These are phyloP conservation scores for Durio zibethinus DNA, from an alignment of 345 rosid genomes.

Conservation along the genomic window DNA sequence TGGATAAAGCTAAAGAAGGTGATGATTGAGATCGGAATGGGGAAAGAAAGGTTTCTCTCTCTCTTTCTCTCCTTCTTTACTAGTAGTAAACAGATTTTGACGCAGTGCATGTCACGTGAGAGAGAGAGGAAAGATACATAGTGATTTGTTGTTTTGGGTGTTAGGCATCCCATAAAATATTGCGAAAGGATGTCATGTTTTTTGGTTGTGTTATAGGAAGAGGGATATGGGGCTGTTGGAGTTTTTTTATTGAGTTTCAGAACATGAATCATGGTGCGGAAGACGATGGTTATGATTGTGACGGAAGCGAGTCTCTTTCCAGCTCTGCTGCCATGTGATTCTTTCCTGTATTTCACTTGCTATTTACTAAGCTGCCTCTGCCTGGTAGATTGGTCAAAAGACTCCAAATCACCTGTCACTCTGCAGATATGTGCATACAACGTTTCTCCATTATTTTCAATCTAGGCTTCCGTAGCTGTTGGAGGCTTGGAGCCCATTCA, in stretches of 20 bases:
- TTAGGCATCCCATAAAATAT: neutral
- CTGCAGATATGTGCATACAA: neutral
- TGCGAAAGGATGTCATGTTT: neutral
- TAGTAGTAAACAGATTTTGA: slow-evolving; percentile 1
- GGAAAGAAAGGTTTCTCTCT: too few relatives aligned
- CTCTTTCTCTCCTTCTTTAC: too few relatives aligned
- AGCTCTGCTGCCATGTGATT: slow-evolving; percentile 34
- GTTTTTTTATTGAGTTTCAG: slow-evolving; percentile 31
- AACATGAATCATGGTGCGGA: slow-evolving; percentile 43
- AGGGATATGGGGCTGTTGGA: neutral
- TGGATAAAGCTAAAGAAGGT: slow-evolving; percentile 15
- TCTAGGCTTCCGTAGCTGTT: neutral
- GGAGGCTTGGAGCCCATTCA: neutral
- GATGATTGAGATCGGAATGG: slow-evolving; percentile 25
- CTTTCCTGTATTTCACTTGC: neutral
- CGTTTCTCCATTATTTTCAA: neutral
- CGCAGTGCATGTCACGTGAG: slow-evolving; percentile 25
- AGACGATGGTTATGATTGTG: slow-evolving; percentile 35
- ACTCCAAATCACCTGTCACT: neutral
- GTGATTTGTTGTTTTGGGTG: neutral
- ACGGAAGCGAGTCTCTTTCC: slow-evolving; percentile 30
- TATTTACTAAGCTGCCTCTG: neutral
- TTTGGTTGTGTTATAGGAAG: neutral
- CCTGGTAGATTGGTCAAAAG: neutral
- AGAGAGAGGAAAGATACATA: neutral